Base-by-base conservation (phyloP, 495 filamentous ascomycete species). In the Jackrogersella minutella region DNA sequence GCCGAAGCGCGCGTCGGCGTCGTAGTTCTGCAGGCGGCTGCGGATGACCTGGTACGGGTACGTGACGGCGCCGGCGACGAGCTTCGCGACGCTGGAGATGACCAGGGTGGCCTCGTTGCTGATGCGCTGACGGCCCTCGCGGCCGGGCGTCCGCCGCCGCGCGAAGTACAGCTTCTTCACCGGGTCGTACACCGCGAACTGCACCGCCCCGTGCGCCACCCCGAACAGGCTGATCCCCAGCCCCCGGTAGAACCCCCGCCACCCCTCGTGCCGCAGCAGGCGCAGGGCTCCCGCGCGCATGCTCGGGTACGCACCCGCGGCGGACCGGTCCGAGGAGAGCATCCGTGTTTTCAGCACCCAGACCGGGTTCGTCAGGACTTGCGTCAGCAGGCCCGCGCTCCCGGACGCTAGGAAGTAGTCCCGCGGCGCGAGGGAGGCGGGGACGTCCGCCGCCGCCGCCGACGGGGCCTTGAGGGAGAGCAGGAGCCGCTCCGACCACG, bases 331-430 rank as follows among this genome's bases (percentile, higher is more conserved):
- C 2, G 89, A 92, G 28, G 93, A 91, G 10, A 99, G 81, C 94
- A 99, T 98, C 50, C 95, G 91, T 2, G 95, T 99, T 76, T 98
- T 98, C 74, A 99, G 86, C 5, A 99, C 95, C 95, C 95, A 99
- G 72, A 99, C 90, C 3, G 95, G 95, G 73, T 99, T 99, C 47
- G 96, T 98, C 62, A 91, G 79, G 22, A 93, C 73, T 33, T 92
- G 90, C 4, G 92, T 94, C 16, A 90, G 69, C 28, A 80, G 76
- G 84, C 93, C 93, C 55, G 93, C 91, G 44, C 83, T 77, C 31
- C 87, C 90, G 36, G 92, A 95, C 21, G 95, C 88, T 47, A 90
- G 70, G 73, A 97, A 93, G 78, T 92, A 97, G 74, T 97, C 93
- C 37, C 80, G 80, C 7, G 90, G 88, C n/a, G 84, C 79, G 2